Evolutionary conservation across 768 basidiomycete genomes (phyloP).

Genomic region (Naganishia vaughanmartiniae): DNA sequence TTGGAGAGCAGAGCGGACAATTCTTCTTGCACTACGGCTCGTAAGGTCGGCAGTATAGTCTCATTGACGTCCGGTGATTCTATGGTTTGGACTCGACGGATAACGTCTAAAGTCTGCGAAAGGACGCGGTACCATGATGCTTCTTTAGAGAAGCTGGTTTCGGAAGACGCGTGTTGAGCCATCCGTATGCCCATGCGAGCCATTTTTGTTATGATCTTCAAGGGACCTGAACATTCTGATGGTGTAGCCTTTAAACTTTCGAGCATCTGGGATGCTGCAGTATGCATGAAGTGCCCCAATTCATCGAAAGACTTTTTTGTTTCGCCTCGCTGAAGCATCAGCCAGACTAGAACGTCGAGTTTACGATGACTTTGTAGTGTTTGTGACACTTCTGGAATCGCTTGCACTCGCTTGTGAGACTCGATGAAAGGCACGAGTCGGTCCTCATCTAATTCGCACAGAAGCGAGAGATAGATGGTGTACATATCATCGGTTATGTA

Average conservation of each 20-base stretch:
- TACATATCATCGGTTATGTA: slow-evolving; percentile 55
- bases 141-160: not conserved
- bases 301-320: slow-evolving; percentile 13
- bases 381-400: slow-evolving; percentile 76
- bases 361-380: slow-evolving; percentile 31
- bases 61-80: not conserved
- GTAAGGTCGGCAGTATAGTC: slow-evolving; percentile 55
- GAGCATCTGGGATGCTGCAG: slow-evolving; percentile 40
- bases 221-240: not conserved
- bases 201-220: not conserved
- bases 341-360: slow-evolving; percentile 13
- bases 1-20: slow-evolving; percentile 81
- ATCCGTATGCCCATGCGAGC: slow-evolving; percentile 11
- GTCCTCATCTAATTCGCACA: slow-evolving; percentile 68
- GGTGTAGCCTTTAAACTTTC: not conserved
- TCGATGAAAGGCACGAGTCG: slow-evolving; percentile 65
- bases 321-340: slow-evolving; percentile 21
- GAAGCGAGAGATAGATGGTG: slow-evolving; percentile 66
- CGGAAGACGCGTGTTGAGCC: not conserved
- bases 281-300: slow-evolving; percentile 35
- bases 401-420: slow-evolving; percentile 60
- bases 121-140: slow-evolving; percentile 20
- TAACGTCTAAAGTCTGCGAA: slow-evolving; percentile 10
- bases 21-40: slow-evolving; percentile 75
- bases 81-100: not conserved